Evolutionary conservation across 2,329 filamentous ascomycete species (phyloP).

Genomic region (Myriosclerotinia duriaeana): DNA sequence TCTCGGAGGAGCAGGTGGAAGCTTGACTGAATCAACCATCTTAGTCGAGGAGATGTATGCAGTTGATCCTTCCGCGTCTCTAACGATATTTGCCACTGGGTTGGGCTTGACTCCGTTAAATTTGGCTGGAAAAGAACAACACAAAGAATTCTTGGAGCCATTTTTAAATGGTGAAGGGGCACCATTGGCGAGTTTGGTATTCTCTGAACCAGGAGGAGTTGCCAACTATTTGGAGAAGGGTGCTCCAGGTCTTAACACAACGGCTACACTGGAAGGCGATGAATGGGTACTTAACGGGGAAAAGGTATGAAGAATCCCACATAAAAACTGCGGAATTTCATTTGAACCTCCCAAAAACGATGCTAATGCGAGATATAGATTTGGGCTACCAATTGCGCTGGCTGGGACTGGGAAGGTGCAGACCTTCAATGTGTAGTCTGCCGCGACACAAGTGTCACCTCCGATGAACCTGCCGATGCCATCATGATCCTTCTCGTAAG

Average conservation of each 20-base stretch:
- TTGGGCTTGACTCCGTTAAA: conserved; percentile 54
- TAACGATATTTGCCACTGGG: conserved; percentile 54
- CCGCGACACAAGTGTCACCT: conserved; percentile 38
- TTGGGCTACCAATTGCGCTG: conserved; percentile 55
- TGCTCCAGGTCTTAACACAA: conserved; percentile 50
- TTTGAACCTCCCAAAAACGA: background rate
- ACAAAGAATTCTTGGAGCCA: conserved; percentile 47
- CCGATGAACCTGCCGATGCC: conserved; percentile 38
- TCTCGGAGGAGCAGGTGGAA: conserved; percentile 48
- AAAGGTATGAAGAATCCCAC: conserved; percentile 43
- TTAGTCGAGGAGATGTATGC: conserved; percentile 54
- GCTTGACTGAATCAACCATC: conserved; percentile 50
- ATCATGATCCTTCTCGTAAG: conserved; percentile 54
- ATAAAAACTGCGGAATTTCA: background rate
- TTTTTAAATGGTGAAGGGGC: conserved; percentile 48
- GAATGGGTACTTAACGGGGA: conserved; percentile 55
- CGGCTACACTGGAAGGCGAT: conserved; percentile 49
- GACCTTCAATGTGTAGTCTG: conserved; percentile 55
- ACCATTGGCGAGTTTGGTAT: conserved; percentile 52
- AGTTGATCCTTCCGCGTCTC: conserved; percentile 49
- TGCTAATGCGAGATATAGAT: conserved; percentile 39
- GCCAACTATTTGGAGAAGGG: conserved; percentile 54
- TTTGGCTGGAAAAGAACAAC: conserved; percentile 45
- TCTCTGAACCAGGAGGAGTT: conserved; percentile 52
- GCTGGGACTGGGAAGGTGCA: conserved; percentile 54